These are phyloP conservation scores for Starmerella apis DNA, from an alignment of 805 yeast genomes.

Conservation along the genomic window DNA sequence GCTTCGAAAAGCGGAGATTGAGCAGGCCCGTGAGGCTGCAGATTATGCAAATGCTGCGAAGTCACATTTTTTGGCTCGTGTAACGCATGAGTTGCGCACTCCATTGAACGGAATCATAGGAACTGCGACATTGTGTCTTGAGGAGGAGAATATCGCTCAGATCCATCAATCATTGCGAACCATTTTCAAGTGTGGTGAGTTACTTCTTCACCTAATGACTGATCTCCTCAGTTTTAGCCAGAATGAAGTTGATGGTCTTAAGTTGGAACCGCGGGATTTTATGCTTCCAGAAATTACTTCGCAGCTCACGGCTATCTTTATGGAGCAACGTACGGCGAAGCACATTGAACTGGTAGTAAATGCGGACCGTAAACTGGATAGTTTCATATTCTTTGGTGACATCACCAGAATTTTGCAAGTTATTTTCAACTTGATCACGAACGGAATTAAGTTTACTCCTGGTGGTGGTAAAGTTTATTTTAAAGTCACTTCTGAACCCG, in stretches of 20 bases:
- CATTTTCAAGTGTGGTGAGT: conserved; percentile 84
- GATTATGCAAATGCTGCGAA: conserved; percentile 95
- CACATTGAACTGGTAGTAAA: conserved; percentile 53
- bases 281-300: conserved; percentile 68
- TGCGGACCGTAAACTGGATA: conserved; percentile 33
- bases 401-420: conserved; percentile 83
- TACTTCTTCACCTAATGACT: conserved; percentile 76
- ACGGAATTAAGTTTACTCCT: conserved; percentile 86
- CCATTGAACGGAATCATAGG: conserved; percentile 95
- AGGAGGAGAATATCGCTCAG: conserved; percentile 50
- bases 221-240: conserved; percentile 87
- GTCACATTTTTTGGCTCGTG: conserved; percentile 84
- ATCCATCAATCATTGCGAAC: conserved; percentile 68
- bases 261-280: conserved; percentile 74
- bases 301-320: conserved; percentile 77
- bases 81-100: conserved; percentile 87
- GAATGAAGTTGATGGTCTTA: conserved; percentile 73
- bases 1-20: conserved; percentile 77
- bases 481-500: conserved; percentile 17
- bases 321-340: conserved; percentile 45
- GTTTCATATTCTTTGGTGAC: conserved; percentile 69
- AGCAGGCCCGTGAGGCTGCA: conserved; percentile 64
- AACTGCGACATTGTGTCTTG: conserved; percentile 89
- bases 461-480: conserved; percentile 73
- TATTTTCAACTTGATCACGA: conserved; percentile 83